A percentile compares a stretch with the other conserved stretches of the same genome.
Conservation (phyloP, 345 rosid species). For the Murraya koenigii region DNA sequence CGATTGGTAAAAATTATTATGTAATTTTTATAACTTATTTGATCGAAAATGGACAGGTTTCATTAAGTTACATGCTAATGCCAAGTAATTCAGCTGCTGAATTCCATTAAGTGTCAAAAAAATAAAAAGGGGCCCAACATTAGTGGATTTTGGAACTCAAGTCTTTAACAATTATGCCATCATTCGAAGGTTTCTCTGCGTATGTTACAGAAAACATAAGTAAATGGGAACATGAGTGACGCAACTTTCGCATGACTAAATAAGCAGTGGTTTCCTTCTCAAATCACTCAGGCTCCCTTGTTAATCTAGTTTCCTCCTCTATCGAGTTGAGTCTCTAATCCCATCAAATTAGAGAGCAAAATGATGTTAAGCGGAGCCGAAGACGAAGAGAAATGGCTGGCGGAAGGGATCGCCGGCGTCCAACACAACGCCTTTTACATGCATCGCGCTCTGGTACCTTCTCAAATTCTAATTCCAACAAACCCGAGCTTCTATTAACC, state of each 20-base stretch:
- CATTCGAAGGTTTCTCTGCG: too few species aligned
- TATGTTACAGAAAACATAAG: neutral
- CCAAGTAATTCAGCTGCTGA: too few species aligned
- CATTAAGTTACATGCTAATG: too few species aligned
- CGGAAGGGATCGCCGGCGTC: conserved; percentile 92
- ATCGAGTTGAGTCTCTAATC: neutral
- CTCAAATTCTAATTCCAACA: neutral
- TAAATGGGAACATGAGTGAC: neutral
- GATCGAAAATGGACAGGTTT: too few species aligned
- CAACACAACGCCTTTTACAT: conserved; percentile 88
- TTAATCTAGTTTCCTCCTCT: neutral
- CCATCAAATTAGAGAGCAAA: conserved; percentile 8
- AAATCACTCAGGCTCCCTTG: neutral
- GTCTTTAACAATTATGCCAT: too few species aligned
- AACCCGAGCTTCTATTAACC: neutral
- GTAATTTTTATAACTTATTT: too few species aligned
- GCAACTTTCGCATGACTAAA: neutral
- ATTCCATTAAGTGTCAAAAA: too few species aligned
- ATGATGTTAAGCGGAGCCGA: conserved; percentile 58
- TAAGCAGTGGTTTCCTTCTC: neutral
- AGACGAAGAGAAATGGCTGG: conserved; percentile 92
- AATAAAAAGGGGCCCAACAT: too few species aligned
- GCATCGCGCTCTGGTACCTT: conserved; percentile 85
- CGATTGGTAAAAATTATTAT: too few species aligned
- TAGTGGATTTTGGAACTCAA: too few species aligned